Base-by-base conservation (phyloP, 768 basidiomycete genomes). In the Gloeophyllum trabeum region DNA sequence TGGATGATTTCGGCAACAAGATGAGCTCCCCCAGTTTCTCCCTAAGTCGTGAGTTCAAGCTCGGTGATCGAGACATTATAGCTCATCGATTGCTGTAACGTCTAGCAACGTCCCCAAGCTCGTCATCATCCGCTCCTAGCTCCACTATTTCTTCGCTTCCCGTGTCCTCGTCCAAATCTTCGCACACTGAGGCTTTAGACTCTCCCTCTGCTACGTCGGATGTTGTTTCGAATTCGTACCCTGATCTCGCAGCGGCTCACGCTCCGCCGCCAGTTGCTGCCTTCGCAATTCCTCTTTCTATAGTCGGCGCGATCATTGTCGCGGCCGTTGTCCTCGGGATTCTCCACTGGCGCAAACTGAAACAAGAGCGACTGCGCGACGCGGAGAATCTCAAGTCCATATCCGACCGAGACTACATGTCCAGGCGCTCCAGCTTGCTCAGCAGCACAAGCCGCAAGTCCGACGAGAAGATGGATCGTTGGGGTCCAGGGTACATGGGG, bases 261-360 rank as follows among this genome's bases (percentile, higher is more conserved):
- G 39, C 39, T 18, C 52, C 58, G 6, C 46, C 54, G 2, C 57
- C 62, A 6, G 44, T 48, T 25, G 61, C 60, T 1, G 60, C 62
- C 5, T 47, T 59, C 24, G 61, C 60, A 23, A 56, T 63, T 16
- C 62, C 62, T 1, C 56, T 63, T 34, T 49, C 59, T 12, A 51
- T 63, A 37, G 53, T 60, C 4, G 55, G 46, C 26, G 44, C 48
- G 6, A 54, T 62, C 41, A 38, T 61, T 37, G 41, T 63, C 35
- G 41, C 48, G 25, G 59, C 60, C 0, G 48, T 42, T 25, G 48
- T 48, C 3, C 45, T 61, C 24, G 46, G 43, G 34, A 35, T 56
- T 4, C 50, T 52, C 26, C 59, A 59, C 36, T 55, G 56, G 23
- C 49, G 55, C 36, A 42, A 53, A 43, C 59, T 56, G 26, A 39